Conservation (phyloP, 1,139 yeast genomes). For the Suhomyces maxii region DNA sequence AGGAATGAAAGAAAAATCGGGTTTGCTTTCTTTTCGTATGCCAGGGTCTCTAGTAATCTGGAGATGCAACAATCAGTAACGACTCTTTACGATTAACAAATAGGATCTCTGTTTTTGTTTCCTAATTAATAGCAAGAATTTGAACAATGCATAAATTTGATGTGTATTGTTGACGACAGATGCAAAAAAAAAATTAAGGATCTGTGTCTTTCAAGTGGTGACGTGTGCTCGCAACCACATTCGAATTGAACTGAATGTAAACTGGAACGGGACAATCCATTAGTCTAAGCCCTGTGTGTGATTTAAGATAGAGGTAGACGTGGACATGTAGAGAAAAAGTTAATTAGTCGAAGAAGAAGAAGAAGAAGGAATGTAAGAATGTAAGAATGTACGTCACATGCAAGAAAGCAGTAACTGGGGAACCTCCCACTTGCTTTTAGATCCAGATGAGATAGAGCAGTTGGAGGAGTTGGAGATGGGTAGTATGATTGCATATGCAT, state of each 20-base stretch:
- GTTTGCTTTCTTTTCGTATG: background rate
- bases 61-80: background rate
- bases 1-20: too few species aligned
- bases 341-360: too few species aligned
- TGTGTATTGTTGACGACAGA: conserved; percentile 6
- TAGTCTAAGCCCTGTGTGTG: too few species aligned
- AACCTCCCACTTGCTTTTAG: too few species aligned
- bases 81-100: background rate
- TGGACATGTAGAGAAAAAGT: too few species aligned
- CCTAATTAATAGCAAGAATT: background rate
- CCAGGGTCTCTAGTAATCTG: background rate
- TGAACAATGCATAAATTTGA: conserved; percentile 2
- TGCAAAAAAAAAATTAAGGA: background rate
- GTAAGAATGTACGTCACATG: too few species aligned
- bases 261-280: too few species aligned
- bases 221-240: background rate
- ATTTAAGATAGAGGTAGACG: too few species aligned
- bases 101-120: conserved; percentile 3
- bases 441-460: background rate
- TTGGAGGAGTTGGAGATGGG: background rate
- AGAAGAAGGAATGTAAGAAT: too few species aligned
- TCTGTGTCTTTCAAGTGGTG: too few species aligned
- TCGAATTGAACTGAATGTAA: background rate
- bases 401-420: too few species aligned
- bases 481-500: background rate